Percentiles rank a stretch among this genome's conserved stretches.
Evolutionary conservation across 2,329 filamentous ascomycete genomes (phyloP).

Genomic region (Biscogniauxia mediterranea): DNA sequence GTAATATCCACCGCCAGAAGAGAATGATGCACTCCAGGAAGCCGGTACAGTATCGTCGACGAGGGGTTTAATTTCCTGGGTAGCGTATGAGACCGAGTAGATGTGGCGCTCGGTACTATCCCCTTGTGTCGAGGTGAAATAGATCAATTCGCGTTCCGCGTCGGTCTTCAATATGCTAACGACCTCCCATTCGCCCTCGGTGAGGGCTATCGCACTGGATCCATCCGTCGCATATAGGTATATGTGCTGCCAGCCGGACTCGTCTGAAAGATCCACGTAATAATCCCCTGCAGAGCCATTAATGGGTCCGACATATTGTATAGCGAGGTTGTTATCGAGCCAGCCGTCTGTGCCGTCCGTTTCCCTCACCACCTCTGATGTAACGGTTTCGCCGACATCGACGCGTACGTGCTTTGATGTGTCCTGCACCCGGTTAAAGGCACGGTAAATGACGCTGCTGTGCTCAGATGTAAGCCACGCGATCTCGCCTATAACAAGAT

Average conservation of each 20-base stretch:
- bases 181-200: conserved; percentile 66
- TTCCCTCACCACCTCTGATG: conserved; percentile 50
- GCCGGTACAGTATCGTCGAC: conserved; percentile 60
- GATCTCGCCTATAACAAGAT: conserved; percentile 66
- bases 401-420: conserved; percentile 61
- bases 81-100: conserved; percentile 62
- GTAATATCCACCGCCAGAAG: conserved; percentile 60
- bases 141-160: conserved; percentile 52
- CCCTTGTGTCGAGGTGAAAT: conserved; percentile 63
- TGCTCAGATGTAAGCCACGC: conserved; percentile 64
- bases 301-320: conserved; percentile 52
- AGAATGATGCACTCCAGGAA: conserved; percentile 65
- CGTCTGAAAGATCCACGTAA: conserved; percentile 67
- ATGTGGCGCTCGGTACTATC: conserved; percentile 67
- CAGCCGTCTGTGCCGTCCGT: conserved; percentile 60
- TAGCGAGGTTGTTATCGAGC: conserved; percentile 59
- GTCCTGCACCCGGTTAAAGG: conserved; percentile 69
- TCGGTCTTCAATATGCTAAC: conserved; percentile 59
- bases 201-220: conserved; percentile 56
- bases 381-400: conserved; percentile 44
- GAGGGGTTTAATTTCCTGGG: conserved; percentile 53
- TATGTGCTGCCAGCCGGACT: conserved; percentile 63
- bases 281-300: conserved; percentile 42
- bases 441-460: conserved; percentile 60
- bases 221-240: conserved; percentile 61